Percentiles rank a stretch among this genome's conserved stretches.
These are phyloP conservation scores for Phanerochaete sordida DNA, from an alignment of 768 basidiomycete species.

Conservation along the genomic window DNA sequence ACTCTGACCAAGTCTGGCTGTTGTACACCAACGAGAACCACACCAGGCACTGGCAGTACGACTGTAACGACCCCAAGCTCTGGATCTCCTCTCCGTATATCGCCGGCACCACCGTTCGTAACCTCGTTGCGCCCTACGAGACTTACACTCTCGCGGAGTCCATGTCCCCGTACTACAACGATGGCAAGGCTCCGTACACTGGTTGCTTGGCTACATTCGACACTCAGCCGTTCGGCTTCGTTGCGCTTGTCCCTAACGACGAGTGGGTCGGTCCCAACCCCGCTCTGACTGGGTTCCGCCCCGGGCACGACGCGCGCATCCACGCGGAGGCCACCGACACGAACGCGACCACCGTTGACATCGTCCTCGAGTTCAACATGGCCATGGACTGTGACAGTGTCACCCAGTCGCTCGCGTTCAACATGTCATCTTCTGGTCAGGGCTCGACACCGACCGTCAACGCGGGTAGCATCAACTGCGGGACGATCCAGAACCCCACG, in stretches of 20 bases:
- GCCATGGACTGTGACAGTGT: slow-evolving; percentile 73
- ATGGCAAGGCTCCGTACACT: slow-evolving; percentile 57
- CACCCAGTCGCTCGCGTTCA: slow-evolving; percentile 58
- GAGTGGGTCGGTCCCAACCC: slow-evolving; percentile 74
- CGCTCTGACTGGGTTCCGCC: slow-evolving; percentile 72
- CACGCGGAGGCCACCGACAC: slow-evolving; percentile 41
- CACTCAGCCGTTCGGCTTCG: slow-evolving; percentile 76
- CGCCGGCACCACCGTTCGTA: slow-evolving; percentile 58
- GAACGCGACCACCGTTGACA: slow-evolving; percentile 54
- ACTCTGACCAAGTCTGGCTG: slow-evolving; percentile 74
- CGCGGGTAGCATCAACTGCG: slow-evolving; percentile 42
- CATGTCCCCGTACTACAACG: slow-evolving; percentile 54
- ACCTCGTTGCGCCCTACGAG: slow-evolving; percentile 84
- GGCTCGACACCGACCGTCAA: slow-evolving; percentile 54
- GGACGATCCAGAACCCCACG: slow-evolving; percentile 42
- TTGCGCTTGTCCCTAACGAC: slow-evolving; percentile 64
- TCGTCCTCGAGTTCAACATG: slow-evolving; percentile 76
- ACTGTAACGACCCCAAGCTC: slow-evolving; percentile 44
- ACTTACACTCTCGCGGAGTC: slow-evolving; percentile 68
- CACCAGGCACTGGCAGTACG: slow-evolving; percentile 58
- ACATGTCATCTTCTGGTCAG: slow-evolving; percentile 65
- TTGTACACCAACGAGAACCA: slow-evolving; percentile 83
- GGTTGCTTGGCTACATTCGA: slow-evolving; percentile 71
- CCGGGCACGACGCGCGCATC: slow-evolving; percentile 85
- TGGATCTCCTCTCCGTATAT: slow-evolving; percentile 84